Conservation (phyloP, 1,284 basidiomycete species). For the Leccinum angustisporum region DNA sequence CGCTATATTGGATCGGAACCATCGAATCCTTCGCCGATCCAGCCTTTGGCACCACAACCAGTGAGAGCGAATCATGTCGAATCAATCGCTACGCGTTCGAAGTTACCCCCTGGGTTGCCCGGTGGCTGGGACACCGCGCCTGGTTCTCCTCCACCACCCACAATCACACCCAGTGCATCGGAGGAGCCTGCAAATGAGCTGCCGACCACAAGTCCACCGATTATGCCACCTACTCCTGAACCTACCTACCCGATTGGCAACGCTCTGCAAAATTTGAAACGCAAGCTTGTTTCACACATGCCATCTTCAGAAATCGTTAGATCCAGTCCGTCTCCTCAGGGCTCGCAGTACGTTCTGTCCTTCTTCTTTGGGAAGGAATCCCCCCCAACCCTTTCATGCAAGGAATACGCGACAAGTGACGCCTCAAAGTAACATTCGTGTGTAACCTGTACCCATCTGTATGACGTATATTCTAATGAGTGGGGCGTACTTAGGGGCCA, state of each 20-base stretch:
- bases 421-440: constrained; percentile 62
- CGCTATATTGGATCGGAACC: constrained; percentile 23
- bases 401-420: constrained; percentile 43
- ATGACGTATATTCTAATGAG: not conserved
- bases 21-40: constrained; percentile 10
- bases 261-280: constrained; percentile 30
- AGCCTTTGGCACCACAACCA: constrained; percentile 17
- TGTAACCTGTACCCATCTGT: constrained; percentile 16
- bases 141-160: constrained; percentile 11
- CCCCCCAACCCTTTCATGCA: not conserved
- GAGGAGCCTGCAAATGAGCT: constrained; percentile 12
- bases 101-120: constrained; percentile 25
- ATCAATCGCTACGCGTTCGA: constrained; percentile 12
- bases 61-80: constrained; percentile 3
- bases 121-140: constrained; percentile 26
- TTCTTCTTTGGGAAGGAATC: not conserved
- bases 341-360: constrained; percentile 20
- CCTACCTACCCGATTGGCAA: constrained; percentile 15
- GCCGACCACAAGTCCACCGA: not conserved
- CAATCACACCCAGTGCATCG: constrained; percentile 2
- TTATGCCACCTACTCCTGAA: constrained; percentile 13
- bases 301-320: constrained; percentile 22
- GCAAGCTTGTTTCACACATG: constrained; percentile 29
- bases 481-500: constrained; percentile 46
- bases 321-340: constrained; percentile 19